Base-by-base conservation (phyloP, 2,329 filamentous ascomycete genomes). In the Penicillium sp. region DNA sequence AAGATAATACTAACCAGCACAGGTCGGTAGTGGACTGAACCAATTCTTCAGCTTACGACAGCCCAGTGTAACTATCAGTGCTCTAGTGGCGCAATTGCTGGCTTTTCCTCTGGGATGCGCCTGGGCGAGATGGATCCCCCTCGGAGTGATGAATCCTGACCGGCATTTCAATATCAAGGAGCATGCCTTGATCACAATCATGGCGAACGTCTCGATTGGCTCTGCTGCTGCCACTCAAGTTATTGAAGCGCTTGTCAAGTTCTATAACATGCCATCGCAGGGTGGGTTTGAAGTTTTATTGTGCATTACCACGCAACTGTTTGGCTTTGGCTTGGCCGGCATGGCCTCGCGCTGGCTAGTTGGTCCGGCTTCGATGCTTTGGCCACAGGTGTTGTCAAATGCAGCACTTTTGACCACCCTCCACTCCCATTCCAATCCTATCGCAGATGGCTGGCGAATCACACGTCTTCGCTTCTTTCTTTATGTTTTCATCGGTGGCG, bases 261-360 rank as follows among this genome's bases (percentile, higher is more conserved):
- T 82, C 65, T 87, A 87, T 62, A 76, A 80, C 29, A 82, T 87
- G 67, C 75, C 80, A 31, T 81, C 84, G 50, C 80, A 82, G 51
- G 85, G 82, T 75, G 80, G 80, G 2, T 87, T 85, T 72, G 82
- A 87, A 70, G 73, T 87, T 6, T 74, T 88, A 6, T 78, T 86
- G 58, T 82, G 80, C 54, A 80, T 87, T 58, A 85, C 84, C 3
- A 86, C 84, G 1, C 83, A 87, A 57, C 79, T 85, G 65, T 84
- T 86, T 58, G 86, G 86, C 6, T 87, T 87, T 61, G 85, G 86
- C 2, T 75, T 88, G 31, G 86, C 86, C 8, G 86, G 86, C 3
- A 69, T 88, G 56, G 77, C 80, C 29, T 78, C 84, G 23, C 80
- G 83, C 37, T 88, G 85, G 72, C 78, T 88, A n/a, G 73, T 76